Conservation (phyloP, 495 filamentous ascomycete genomes). For the Pseudomonodictys pantanalensis region DNA sequence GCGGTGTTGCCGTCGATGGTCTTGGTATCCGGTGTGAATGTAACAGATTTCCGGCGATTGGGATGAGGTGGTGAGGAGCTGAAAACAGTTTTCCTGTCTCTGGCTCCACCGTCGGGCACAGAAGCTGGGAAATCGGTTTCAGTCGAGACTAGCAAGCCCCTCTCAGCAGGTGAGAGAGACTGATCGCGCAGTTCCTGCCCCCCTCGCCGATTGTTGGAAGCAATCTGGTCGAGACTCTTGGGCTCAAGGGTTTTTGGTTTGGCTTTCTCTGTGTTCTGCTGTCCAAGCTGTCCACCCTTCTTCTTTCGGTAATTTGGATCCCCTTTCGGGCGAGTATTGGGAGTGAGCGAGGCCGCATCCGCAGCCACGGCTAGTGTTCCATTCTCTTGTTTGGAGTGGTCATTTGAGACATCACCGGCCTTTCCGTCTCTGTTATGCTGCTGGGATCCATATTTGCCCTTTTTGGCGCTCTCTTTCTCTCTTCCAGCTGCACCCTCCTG, state of each 20-base stretch:
- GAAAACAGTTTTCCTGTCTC: neutral
- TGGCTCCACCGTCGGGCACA: neutral
- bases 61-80: constrained; percentile 10
- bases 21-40: constrained; percentile 71
- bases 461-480: constrained; percentile 13
- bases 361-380: neutral
- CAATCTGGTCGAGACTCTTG: too few species aligned
- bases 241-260: too few species aligned
- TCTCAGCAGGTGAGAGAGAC: constrained; percentile 8
- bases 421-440: neutral
- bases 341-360: neutral
- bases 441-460: constrained; percentile 12
- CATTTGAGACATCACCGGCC: neutral
- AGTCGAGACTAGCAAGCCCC: neutral
- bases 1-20: constrained; percentile 54
- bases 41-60: constrained; percentile 64
- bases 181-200: too few species aligned
- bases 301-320: constrained; percentile 32
- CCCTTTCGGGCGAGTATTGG: constrained; percentile 13
- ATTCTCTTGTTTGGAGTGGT: neutral
- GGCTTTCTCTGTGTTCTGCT: neutral
- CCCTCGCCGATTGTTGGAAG: too few species aligned
- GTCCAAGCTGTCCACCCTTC: constrained; percentile 3
- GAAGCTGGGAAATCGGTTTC: constrained; percentile 7
- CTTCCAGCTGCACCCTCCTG: constrained; percentile 20